phyloP scores from a whole-genome alignment of 768 basidiomycete species.

The Suillus weaverae region DNA sequence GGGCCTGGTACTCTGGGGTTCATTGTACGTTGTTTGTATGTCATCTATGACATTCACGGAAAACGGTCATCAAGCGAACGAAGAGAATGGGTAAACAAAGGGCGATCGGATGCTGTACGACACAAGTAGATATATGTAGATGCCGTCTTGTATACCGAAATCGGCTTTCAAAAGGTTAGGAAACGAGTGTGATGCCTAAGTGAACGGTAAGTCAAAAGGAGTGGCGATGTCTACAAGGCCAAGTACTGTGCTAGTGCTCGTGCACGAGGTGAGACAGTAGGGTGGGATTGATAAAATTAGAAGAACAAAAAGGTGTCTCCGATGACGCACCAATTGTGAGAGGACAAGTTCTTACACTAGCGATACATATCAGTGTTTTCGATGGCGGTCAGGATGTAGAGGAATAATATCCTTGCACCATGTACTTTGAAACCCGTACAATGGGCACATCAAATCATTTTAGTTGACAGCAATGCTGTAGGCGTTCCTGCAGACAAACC shows the following conservation, averaged over 20 bases:
- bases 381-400: background rate
- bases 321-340: background rate
- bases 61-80: background rate
- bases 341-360: background rate
- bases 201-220: background rate
- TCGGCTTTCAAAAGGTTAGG: background rate
- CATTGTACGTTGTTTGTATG: background rate
- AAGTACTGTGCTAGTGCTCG: background rate
- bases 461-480: constrained; percentile 49
- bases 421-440: background rate
- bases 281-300: background rate
- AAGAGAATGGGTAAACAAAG: background rate
- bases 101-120: background rate
- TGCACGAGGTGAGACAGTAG: background rate
- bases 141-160: background rate
- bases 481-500: constrained; percentile 34
- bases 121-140: background rate
- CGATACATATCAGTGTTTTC: background rate
- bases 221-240: background rate
- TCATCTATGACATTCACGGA: background rate
- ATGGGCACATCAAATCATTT: constrained; percentile 3
- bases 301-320: background rate
- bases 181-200: background rate
- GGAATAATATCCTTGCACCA: background rate
- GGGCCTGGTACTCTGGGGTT: background rate